Evolutionary conservation across 306 rosid species (phyloP).

Genomic region (Castanopsis chinensis): DNA sequence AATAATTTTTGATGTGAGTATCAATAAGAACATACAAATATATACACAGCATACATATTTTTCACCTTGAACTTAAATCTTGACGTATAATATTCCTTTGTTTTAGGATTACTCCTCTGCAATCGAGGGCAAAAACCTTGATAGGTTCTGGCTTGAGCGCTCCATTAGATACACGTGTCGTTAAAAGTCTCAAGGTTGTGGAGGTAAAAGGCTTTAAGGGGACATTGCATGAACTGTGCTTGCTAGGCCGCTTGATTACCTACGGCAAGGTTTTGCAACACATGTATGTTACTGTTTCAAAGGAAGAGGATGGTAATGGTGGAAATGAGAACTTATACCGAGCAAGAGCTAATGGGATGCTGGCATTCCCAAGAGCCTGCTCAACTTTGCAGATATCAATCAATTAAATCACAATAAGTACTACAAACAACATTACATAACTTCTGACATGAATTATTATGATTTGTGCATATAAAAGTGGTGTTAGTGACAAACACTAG

Average conservation of each 20-base stretch:
- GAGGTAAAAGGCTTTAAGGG: conserved; percentile 26
- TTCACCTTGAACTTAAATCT: neutral
- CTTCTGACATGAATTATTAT: too few relatives aligned
- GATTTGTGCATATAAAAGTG: too few relatives aligned
- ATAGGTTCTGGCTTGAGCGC: neutral
- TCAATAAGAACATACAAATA: neutral
- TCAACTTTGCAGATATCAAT: conserved; percentile 5
- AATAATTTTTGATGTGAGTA: conserved; percentile 26
- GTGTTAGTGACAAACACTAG: too few relatives aligned
- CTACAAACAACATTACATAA: too few relatives aligned
- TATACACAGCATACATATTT: neutral
- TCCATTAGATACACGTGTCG: neutral
- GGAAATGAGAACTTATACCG: neutral
- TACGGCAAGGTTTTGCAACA: neutral
- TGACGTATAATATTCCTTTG: neutral
- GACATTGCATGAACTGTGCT: neutral
- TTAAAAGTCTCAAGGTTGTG: conserved; percentile 2
- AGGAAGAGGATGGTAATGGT: neutral
- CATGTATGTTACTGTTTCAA: neutral
- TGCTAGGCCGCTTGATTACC: conserved; percentile 10
- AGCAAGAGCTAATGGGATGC: neutral
- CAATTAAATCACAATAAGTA: neutral
- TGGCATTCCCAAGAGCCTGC: neutral
- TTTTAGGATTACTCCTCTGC: conserved; percentile 36
- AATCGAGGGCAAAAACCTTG: neutral